A percentile compares a stretch with the other conserved stretches of the same genome.
phyloP scores from a whole-genome alignment of 495 filamentous ascomycete species.

The Schizothecium vesticola region DNA sequence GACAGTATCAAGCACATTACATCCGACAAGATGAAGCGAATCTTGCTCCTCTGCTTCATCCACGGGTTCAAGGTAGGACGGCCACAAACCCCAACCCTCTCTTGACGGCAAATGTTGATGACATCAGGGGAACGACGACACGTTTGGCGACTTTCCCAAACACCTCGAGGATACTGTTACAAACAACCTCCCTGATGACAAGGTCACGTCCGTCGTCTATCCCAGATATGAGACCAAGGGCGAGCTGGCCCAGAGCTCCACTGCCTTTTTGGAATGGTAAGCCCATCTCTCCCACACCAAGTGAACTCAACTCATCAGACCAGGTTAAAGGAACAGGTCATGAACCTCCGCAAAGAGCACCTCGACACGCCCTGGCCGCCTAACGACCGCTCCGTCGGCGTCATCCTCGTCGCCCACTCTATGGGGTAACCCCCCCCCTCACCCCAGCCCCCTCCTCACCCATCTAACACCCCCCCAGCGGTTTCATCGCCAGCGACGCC shows the following conservation, averaged over 20 bases:
- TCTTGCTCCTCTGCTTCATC: conserved; percentile 80
- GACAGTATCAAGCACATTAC: not conserved
- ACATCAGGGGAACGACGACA: conserved; percentile 74
- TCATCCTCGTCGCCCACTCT: conserved; percentile 80
- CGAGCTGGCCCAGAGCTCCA: conserved; percentile 70
- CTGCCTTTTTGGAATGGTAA: conserved; percentile 77
- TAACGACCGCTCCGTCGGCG: conserved; percentile 76
- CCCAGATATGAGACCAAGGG: conserved; percentile 90
- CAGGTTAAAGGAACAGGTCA: conserved; percentile 86
- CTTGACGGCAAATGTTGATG: not conserved
- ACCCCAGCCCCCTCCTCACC: not conserved
- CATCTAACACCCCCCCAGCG: conserved; percentile 29
- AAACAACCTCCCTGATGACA: conserved; percentile 59
- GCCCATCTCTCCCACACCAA: not conserved
- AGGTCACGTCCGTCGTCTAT: conserved; percentile 68
- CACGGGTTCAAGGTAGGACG: conserved; percentile 83
- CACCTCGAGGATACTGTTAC: conserved; percentile 63
- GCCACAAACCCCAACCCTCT: not conserved
- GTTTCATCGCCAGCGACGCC: conserved; percentile 85
- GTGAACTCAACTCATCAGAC: not conserved
- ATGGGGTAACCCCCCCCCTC: conserved; percentile 58
- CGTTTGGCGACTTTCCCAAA: conserved; percentile 71
- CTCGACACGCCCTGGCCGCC: conserved; percentile 75
- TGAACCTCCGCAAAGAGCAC: conserved; percentile 72
- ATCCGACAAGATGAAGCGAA: conserved; percentile 52